phyloP scores from a whole-genome alignment of 1,139 yeast species.

The Yamadazyma jaroonii region DNA sequence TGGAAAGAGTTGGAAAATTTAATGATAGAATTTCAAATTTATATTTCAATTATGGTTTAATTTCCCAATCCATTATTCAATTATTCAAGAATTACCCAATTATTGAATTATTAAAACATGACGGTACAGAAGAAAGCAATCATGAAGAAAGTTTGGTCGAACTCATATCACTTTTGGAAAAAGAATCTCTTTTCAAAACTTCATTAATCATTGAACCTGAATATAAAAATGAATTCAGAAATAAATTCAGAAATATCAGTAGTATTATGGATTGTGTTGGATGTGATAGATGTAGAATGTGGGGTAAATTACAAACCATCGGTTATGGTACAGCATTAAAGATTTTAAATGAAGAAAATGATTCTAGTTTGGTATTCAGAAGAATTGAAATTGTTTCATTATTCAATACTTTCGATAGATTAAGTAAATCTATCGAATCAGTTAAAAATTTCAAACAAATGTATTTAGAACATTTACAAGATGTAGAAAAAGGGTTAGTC shows the following conservation, averaged over 20 bases:
- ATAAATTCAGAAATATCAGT: slow-evolving; percentile 84
- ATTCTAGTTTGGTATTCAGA: slow-evolving; percentile 50
- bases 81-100: slow-evolving; percentile 27
- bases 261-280: slow-evolving; percentile 98
- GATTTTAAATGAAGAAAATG: slow-evolving; percentile 71
- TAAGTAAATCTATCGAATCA: slow-evolving; percentile 79
- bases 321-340: slow-evolving; percentile 97
- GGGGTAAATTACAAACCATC: slow-evolving; percentile 97
- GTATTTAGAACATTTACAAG: slow-evolving; percentile 45
- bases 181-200: slow-evolving; percentile 43
- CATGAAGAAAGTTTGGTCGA: slow-evolving; percentile 42
- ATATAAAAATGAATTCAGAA: slow-evolving; percentile 79
- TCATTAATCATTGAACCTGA: slow-evolving; percentile 44
- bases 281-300: slow-evolving; percentile 93
- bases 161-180: slow-evolving; percentile 16
- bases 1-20: slow-evolving; percentile 84
- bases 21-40: slow-evolving; percentile 89
- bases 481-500: slow-evolving; percentile 38
- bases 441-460: slow-evolving; percentile 66
- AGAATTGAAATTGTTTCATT: slow-evolving; percentile 88
- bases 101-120: slow-evolving; percentile 13
- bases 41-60: slow-evolving; percentile 88
- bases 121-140: slow-evolving; percentile 14
- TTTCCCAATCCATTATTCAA: slow-evolving; percentile 78
- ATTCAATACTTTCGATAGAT: slow-evolving; percentile 86